A percentile compares a stretch with the other conserved stretches of the same genome.
These are phyloP conservation scores for Melampsora americana DNA, from an alignment of 1,284 basidiomycete genomes.

Conservation along the genomic window DNA sequence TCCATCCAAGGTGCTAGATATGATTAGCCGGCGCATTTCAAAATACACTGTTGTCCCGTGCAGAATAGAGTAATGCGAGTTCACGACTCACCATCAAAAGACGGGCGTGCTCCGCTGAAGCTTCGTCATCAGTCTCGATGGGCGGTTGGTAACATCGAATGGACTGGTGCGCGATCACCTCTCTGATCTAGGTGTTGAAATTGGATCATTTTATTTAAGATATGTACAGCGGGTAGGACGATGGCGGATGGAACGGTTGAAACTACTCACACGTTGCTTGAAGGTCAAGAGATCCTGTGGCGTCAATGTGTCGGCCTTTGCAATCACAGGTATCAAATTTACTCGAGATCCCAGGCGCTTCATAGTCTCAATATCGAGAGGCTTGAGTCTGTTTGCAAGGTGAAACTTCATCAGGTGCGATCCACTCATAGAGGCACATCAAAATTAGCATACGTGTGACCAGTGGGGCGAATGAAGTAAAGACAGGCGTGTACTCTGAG, in stretches of 20 bases:
- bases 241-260: constrained; percentile 30
- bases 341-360: constrained; percentile 92
- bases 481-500: constrained; percentile 93
- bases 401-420: constrained; percentile 23
- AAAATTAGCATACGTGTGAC: constrained; percentile 75
- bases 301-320: constrained; percentile 93
- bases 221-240: constrained; percentile 2
- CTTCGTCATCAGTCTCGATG: constrained; percentile 84
- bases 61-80: not conserved
- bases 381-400: constrained; percentile 69
- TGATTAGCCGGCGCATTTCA: not conserved
- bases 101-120: constrained; percentile 81
- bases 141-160: constrained; percentile 94
- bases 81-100: constrained; percentile 61
- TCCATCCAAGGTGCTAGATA: not conserved
- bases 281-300: constrained; percentile 85
- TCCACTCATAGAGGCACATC: not conserved
- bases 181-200: constrained; percentile 67
- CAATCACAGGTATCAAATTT: constrained; percentile 95
- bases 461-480: constrained; percentile 95
- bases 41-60: not conserved
- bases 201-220: constrained; percentile 42
- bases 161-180: constrained; percentile 82
- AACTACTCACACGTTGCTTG: constrained; percentile 76
- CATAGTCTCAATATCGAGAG: constrained; percentile 98